A percentile compares a stretch with the other conserved stretches of the same genome.
phyloP scores from a whole-genome alignment of 352 stramenopile species.

The Globisporangium middletonii region DNA sequence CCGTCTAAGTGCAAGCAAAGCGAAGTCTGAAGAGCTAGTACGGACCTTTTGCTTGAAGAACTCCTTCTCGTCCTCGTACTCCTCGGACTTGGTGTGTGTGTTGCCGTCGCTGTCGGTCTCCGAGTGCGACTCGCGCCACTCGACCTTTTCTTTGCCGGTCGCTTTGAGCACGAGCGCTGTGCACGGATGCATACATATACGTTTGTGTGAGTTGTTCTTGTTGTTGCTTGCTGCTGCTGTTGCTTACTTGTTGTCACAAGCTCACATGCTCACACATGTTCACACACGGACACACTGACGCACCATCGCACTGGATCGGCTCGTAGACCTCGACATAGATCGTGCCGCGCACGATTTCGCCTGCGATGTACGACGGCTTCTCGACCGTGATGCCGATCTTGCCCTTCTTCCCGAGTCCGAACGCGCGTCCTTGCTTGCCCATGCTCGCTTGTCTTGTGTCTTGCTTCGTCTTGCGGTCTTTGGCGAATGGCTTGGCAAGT shows the following conservation, averaged over 20 bases:
- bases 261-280: neutral
- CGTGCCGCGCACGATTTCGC: conserved; percentile 47
- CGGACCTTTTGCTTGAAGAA: conserved; percentile 67
- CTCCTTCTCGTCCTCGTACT: conserved; percentile 32
- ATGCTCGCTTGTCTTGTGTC: conserved; percentile 15
- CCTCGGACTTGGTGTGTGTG: conserved; percentile 17
- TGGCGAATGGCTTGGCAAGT: conserved; percentile 1
- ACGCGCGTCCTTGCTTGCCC: conserved; percentile 41
- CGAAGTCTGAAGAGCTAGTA: neutral
- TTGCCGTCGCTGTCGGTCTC: conserved; percentile 30
- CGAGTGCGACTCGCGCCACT: conserved; percentile 30
- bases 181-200: neutral
- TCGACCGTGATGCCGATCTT: conserved; percentile 49
- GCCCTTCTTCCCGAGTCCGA: conserved; percentile 57
- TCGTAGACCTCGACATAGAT: conserved; percentile 50
- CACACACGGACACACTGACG: neutral
- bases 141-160: conserved; percentile 58
- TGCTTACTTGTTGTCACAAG: neutral
- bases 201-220: neutral
- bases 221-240: too few species aligned
- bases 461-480: too few species aligned
- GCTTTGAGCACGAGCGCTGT: conserved; percentile 53
- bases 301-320: conserved; percentile 60
- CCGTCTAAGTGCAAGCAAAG: neutral
- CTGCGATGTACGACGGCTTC: conserved; percentile 54